Evolutionary conservation across 192 early-diverging fungal species (phyloP).

Genomic region (Gryganskiella cystojenkinii): DNA sequence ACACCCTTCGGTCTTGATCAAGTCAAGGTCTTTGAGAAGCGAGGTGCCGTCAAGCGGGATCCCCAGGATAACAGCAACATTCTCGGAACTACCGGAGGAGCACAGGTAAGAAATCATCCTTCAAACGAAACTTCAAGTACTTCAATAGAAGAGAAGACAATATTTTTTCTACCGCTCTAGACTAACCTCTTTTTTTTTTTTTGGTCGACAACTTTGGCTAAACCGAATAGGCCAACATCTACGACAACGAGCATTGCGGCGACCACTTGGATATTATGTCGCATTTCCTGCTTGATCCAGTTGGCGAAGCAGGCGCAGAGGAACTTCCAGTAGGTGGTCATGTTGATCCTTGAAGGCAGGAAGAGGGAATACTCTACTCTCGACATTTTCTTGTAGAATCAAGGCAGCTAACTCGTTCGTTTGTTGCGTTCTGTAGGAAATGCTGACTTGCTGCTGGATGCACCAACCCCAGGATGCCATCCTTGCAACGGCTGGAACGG

Average conservation of each 20-base stretch:
- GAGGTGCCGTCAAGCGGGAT: conserved; percentile 73
- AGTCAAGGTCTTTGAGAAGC: conserved; percentile 76
- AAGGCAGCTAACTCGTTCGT: no score
- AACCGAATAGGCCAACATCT: conserved; percentile 83
- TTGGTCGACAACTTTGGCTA: no score
- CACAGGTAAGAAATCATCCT: conserved; percentile 76
- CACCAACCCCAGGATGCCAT: conserved; percentile 73
- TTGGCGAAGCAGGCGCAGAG: conserved; percentile 40
- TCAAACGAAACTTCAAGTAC: conserved; percentile 12
- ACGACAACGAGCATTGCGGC: conserved; percentile 94
- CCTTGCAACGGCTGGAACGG: conserved; percentile 74
- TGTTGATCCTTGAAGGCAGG: background rate
- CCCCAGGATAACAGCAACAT: conserved; percentile 77
- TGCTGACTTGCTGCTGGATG: conserved; percentile 82
- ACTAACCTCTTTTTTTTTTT: background rate
- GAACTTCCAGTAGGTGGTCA: conserved; percentile 35
- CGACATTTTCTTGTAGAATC: no score
- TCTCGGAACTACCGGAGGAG: conserved; percentile 74
- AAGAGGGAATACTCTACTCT: no score
- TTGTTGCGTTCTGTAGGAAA: no score
- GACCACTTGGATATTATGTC: conserved; percentile 96
- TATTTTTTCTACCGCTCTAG: background rate
- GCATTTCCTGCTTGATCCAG: conserved; percentile 74
- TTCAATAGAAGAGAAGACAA: background rate
- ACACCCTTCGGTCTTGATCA: conserved; percentile 62